Base-by-base conservation (phyloP, 805 yeast species). In the Zygosaccharomyces lentus region DNA sequence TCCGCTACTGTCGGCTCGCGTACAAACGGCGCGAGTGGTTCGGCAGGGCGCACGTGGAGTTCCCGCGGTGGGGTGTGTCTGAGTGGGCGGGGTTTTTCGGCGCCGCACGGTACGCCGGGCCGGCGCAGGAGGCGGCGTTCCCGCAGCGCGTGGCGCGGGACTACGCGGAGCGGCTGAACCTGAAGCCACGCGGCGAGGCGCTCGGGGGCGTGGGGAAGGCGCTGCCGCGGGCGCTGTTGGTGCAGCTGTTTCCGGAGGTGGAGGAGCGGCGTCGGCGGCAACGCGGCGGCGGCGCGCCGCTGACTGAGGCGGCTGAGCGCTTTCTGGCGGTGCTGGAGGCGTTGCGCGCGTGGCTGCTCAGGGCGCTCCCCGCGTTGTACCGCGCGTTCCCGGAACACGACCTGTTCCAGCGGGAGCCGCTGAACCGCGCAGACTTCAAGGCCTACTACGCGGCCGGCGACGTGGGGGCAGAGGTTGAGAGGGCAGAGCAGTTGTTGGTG, bases 351-450 rank as follows among this genome's bases (percentile, higher is more conserved):
- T 41, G 49, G 10, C 43, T 64, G 2, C 50, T 64, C n/a, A 21
- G 45, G 19, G 58, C 57, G 37, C 47, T 64, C 34, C 68, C 68
- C 5, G 46, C 57, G 36, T 51, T 64, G 7, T 55, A 45, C 36
- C 53, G 56, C 24, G 37, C 55, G 31, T 64, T 62, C 46, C 68
- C 68, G 1, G 48, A 56, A 24, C 65, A 64, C 45, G 66, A 61
- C 32, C 46, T 64, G 6, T 60, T 64, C 44, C 48, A 51, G 32
- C 54, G 58, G 34, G 51, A 56, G 6, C 35, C 57, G 2, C 56
- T 62, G 37, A 50, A 56, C 30, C 51, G 52, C 19, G 24, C 60
- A 2, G 65, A 58, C 37, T 52, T 59, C 23, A 56, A 55, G 40
- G 39, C 55, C 13, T 63, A 50, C 40, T 52, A 35, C 25, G 38